Evolutionary conservation across 495 filamentous ascomycete genomes (phyloP), one percentile per base, ranked within the genome.

Genomic region (Lineolata rhizophorae): DNA sequence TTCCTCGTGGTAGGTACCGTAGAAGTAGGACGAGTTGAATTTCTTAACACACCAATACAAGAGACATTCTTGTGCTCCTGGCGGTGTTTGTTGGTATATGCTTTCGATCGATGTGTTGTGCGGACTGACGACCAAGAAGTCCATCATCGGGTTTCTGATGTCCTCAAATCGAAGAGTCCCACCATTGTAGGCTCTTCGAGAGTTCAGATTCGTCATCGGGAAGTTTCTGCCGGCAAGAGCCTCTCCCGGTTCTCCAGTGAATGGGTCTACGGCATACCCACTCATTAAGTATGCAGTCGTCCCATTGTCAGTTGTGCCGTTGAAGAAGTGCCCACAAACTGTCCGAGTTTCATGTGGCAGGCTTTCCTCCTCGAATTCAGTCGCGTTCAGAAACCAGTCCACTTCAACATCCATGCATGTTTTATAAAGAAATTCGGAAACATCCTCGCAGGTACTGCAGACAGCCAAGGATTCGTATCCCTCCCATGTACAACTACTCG

Each of bases 401-500:
- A 39, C 5, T 3, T 17, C 26, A 5, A 14, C 18, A 25, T 12
- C 24, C 2, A 12, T 8, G 17, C 37, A 39, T 12, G 2, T 17
- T 17, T 4, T 35, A 2, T 2, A 14, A 9, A 39, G 32, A 3
- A 35, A 13, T 14, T 42, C 17, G 17, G 32, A 20, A n/a, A 20
- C 22, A 24, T 27, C 19, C 16, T 33, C 12, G 36, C 36, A 38
- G 17, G 20, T 19, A 27, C 28, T 39, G 22, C 40, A 42, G 9
- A 42, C 20, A 4, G 35, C 31, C 18, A 42, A 36, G 6, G 40
- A 21, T 10, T 42, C 35, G 22, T 38, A 42, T 13, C 18, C 24
- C 4, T 31, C 30, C 40, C 40, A 42, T 14, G 40, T 42, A 13
- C 40, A 42, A 19, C 39, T 43, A 20, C 36, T 38, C n/a, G 26